A percentile compares a stretch with the other conserved stretches of the same genome.
Evolutionary conservation across 306 rosid genomes (phyloP).

Genomic region (Medicago lupulina): DNA sequence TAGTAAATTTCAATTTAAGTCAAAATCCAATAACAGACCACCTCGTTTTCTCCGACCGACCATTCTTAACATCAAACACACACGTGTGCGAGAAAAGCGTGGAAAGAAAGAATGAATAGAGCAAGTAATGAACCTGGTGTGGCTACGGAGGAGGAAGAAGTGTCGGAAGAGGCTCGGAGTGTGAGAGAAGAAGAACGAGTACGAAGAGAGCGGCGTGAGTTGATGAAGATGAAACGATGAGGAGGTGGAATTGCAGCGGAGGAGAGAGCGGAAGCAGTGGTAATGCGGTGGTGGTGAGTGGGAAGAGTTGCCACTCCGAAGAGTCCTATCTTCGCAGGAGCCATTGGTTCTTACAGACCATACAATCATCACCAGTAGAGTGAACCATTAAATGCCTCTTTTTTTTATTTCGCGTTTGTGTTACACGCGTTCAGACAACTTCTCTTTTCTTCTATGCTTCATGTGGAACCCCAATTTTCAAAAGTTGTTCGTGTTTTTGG

Average conservation of each 20-base stretch:
- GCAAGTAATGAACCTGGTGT: slow-evolving; percentile 57
- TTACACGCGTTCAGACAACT: slow-evolving; percentile 19
- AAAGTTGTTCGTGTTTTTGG: no score
- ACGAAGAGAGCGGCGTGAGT: slow-evolving; percentile 46
- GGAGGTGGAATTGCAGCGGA: no score
- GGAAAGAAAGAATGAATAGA: slow-evolving; percentile 18
- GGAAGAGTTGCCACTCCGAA: slow-evolving; percentile 59
- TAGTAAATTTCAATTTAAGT: no score
- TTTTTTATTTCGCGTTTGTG: neutral
- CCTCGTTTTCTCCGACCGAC: slow-evolving; percentile 33
- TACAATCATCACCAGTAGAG: slow-evolving; percentile 47
- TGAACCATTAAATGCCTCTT: neutral
- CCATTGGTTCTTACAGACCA: slow-evolving; percentile 78
- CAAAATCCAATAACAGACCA: no score
- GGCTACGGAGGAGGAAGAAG: slow-evolving; percentile 45
- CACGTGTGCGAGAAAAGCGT: no score
- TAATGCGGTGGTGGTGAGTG: slow-evolving; percentile 56
- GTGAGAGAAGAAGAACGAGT: slow-evolving; percentile 48
- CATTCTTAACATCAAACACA: no score
- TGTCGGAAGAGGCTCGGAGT: slow-evolving; percentile 60
- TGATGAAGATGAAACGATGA: slow-evolving; percentile 52
- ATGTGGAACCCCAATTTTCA: no score
- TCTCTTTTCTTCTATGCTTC: no score
- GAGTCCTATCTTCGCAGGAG: slow-evolving; percentile 64
- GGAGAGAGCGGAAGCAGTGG: slow-evolving; percentile 55